Conservation (phyloP, 2,329 filamentous ascomycete genomes). For the Verticillium alfalfae region DNA sequence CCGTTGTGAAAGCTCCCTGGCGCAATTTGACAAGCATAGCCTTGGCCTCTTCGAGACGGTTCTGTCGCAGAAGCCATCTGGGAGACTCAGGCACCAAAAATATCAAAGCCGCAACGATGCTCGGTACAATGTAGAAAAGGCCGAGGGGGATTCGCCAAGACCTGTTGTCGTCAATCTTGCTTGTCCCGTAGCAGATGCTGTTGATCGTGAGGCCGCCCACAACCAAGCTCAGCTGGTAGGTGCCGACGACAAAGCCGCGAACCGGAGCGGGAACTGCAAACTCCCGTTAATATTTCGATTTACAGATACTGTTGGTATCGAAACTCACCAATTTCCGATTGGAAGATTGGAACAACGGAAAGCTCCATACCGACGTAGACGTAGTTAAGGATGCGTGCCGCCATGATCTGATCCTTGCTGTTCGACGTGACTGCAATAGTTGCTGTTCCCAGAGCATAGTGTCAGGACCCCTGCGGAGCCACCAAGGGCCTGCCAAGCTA, state of each 20-base stretch:
- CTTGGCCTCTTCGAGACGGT: conserved; percentile 20
- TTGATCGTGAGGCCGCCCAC: conserved; percentile 15
- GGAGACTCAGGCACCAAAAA: conserved; percentile 24
- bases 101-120: conserved; percentile 16
- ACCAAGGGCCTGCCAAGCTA: too few relatives aligned
- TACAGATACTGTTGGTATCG: not conserved
- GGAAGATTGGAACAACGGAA: conserved; percentile 27
- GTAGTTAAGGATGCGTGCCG: conserved; percentile 28
- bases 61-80: conserved; percentile 20
- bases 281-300: not conserved
- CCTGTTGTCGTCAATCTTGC: conserved; percentile 18
- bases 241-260: conserved; percentile 25
- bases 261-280: conserved; percentile 16
- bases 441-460: conserved; percentile 22
- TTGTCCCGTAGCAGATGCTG: conserved; percentile 19
- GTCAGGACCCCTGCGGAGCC: too few relatives aligned
- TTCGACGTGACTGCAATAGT: conserved; percentile 24
- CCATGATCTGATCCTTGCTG: conserved; percentile 23
- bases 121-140: conserved; percentile 24
- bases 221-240: conserved; percentile 18
- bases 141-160: conserved; percentile 27
- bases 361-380: conserved; percentile 33
- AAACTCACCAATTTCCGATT: conserved; percentile 21
- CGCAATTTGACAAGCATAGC: conserved; percentile 16
- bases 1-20: conserved; percentile 14